These are phyloP conservation scores for Mycena latifolia DNA, from an alignment of 768 basidiomycete genomes.

Conservation along the genomic window DNA sequence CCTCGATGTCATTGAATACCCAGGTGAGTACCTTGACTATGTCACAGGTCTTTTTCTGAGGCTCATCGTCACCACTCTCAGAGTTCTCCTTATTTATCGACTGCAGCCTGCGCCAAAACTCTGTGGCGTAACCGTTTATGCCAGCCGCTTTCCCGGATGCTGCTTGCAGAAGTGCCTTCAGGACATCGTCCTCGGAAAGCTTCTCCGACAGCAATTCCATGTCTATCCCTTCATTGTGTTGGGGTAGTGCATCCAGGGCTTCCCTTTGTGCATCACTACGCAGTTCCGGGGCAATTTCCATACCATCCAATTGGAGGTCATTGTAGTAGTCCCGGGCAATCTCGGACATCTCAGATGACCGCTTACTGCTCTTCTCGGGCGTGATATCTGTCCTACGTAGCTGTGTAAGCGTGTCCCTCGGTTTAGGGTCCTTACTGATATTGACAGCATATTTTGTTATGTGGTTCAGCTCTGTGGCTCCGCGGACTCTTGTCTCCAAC, in stretches of 20 bases:
- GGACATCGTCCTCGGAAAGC: background rate
- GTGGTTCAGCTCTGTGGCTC: background rate
- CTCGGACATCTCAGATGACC: constrained; percentile 7
- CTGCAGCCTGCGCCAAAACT: too few relatives aligned
- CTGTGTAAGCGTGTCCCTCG: background rate
- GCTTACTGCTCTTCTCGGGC: background rate
- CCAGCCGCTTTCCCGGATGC: too few relatives aligned
- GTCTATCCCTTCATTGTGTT: too few relatives aligned
- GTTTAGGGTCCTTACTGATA: background rate
- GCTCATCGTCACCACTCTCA: too few relatives aligned
- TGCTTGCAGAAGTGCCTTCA: too few relatives aligned
- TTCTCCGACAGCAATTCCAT: background rate
- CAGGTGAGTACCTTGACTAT: too few relatives aligned
- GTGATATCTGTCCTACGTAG: background rate
- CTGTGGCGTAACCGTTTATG: too few relatives aligned
- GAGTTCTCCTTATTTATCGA: too few relatives aligned
- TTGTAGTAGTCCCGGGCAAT: constrained; percentile 15
- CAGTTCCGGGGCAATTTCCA: too few relatives aligned
- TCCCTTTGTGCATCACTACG: background rate
- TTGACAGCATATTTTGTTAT: constrained; percentile 9
- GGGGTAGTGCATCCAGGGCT: background rate
- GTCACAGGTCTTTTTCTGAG: too few relatives aligned
- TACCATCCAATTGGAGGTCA: constrained; percentile 7
- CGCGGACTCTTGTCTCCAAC: background rate
- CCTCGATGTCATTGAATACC: constrained; percentile 19